Percentiles rank a stretch among this genome's conserved stretches.
Conservation (phyloP, 1,284 basidiomycete genomes). For the Violaceomyces palustris region DNA sequence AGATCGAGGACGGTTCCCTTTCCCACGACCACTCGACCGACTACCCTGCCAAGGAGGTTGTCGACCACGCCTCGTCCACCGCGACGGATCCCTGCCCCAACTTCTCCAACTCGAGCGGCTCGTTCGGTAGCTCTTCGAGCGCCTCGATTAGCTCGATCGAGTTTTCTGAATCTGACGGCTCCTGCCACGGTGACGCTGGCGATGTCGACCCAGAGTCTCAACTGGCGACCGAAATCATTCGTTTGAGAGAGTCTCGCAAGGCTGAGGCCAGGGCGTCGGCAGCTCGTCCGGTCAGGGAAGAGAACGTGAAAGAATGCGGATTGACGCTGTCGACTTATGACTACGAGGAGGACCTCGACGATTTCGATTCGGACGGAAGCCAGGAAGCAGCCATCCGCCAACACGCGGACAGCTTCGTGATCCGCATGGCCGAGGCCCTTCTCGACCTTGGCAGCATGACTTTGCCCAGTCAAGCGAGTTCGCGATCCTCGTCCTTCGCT, state of each 20-base stretch:
- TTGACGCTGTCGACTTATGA: not conserved
- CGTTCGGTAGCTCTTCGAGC: not conserved
- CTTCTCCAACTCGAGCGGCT: not conserved
- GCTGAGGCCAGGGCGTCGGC: not conserved
- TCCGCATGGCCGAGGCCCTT: constrained; percentile 20
- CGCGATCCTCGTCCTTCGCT: no score
- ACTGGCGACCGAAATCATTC: constrained; percentile 33
- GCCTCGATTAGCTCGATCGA: constrained; percentile 6
- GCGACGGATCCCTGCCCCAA: not conserved
- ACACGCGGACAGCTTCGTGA: constrained; percentile 15
- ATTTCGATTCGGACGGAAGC: constrained; percentile 8
- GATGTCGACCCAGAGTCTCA: constrained; percentile 41
- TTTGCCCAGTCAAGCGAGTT: constrained; percentile 14
- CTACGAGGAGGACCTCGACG: constrained; percentile 4
- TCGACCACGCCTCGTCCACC: not conserved
- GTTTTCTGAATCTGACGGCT: constrained; percentile 37
- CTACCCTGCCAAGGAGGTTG: no score
- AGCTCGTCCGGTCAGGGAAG: not conserved
- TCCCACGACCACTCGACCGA: constrained; percentile 2
- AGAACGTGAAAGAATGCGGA: not conserved
- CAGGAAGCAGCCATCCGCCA: constrained; percentile 11
- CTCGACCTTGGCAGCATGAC: constrained; percentile 24
- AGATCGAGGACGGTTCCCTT: not conserved
- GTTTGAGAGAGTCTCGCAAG: constrained; percentile 7
- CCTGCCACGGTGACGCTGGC: constrained; percentile 39